Conservation (phyloP, 805 yeast species). For the Wickerhamomyces chaumierensis region DNA sequence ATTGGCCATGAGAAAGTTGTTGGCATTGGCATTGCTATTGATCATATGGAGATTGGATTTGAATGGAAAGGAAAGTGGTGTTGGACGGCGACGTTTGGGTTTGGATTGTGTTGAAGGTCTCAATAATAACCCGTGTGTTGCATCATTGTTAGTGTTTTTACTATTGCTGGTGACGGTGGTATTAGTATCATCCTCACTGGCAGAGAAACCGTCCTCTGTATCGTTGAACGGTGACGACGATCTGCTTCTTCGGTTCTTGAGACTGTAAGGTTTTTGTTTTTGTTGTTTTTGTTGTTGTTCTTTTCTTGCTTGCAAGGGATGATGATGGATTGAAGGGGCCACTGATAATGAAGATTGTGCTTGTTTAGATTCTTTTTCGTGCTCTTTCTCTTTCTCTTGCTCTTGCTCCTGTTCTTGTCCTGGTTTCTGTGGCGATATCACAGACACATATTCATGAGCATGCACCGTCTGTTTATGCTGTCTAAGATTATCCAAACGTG, state of each 20-base stretch:
- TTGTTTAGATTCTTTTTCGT: conserved; percentile 2
- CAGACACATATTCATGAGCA: conserved; percentile 22
- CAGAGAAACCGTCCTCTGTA: conserved; percentile 1
- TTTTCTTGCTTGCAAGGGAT: conserved; percentile 1
- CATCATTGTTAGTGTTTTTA: conserved; percentile 6
- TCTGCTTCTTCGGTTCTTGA: neutral
- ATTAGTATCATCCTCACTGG: neutral
- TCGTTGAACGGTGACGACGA: neutral
- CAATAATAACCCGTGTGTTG: conserved; percentile 7
- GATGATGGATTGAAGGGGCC: neutral
- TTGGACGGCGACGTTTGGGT: conserved; percentile 18
- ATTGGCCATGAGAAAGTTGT: too few species aligned
- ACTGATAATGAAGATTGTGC: conserved; percentile 1
- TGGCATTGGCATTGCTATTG: neutral
- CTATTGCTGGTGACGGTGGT: conserved; percentile 3
- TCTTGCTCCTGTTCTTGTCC: conserved; percentile 2
- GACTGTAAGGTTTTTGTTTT: neutral
- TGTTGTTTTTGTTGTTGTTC: conserved; percentile 1
- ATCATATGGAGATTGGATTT: neutral
- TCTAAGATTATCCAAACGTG: conserved; percentile 76
- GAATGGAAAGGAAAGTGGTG: conserved; percentile 11
- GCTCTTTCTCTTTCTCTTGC: too few species aligned
- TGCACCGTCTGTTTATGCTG: conserved; percentile 88
- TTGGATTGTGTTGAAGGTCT: conserved; percentile 16
- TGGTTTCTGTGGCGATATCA: neutral